phyloP scores from a whole-genome alignment of 2,329 filamentous ascomycete species.

The Ramichloridium luteum region DNA sequence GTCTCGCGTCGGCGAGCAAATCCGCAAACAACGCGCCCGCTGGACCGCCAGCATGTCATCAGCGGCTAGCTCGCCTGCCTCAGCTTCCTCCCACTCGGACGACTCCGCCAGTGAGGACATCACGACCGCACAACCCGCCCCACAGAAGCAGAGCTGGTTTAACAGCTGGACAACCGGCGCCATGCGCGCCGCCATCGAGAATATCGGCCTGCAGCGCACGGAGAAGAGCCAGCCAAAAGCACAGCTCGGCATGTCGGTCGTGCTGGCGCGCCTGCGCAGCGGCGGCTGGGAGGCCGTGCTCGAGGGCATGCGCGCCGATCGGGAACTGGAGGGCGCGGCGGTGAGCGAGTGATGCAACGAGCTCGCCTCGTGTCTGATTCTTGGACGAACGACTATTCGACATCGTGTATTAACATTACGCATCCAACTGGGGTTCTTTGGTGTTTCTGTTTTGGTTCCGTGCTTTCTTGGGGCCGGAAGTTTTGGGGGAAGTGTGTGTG shows the following conservation, averaged over 20 bases:
- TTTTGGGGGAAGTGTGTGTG: too few relatives aligned
- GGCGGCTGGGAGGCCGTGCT: slow-evolving; percentile 58
- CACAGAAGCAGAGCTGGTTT: slow-evolving; percentile 44
- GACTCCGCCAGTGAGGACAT: slow-evolving; percentile 28
- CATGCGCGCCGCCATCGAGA: slow-evolving; percentile 70
- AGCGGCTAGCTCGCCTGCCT: too few relatives aligned
- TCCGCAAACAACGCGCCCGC: slow-evolving; percentile 41
- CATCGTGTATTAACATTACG: too few relatives aligned
- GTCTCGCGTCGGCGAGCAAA: slow-evolving; percentile 58
- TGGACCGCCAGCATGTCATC: slow-evolving; percentile 24
- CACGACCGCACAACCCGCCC: slow-evolving; percentile 28
- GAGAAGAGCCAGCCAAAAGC: slow-evolving; percentile 68
- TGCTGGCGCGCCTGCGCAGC: slow-evolving; percentile 57
- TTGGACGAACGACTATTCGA: too few relatives aligned
- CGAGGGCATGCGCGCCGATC: slow-evolving; percentile 55
- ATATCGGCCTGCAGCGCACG: slow-evolving; percentile 64
- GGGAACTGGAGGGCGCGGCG: too few relatives aligned
- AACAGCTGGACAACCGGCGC: slow-evolving; percentile 54
- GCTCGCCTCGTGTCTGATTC: too few relatives aligned
- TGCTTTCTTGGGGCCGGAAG: too few relatives aligned
- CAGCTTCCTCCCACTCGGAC: too few relatives aligned
- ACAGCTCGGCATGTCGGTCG: slow-evolving; percentile 70
- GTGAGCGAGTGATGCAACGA: too few relatives aligned
- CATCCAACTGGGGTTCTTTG: too few relatives aligned
- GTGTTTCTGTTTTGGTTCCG: too few relatives aligned